Evolutionary conservation across 345 rosid species (phyloP), one percentile per base, ranked within the genome.

Genomic region (Raphanus raphanistrum): DNA sequence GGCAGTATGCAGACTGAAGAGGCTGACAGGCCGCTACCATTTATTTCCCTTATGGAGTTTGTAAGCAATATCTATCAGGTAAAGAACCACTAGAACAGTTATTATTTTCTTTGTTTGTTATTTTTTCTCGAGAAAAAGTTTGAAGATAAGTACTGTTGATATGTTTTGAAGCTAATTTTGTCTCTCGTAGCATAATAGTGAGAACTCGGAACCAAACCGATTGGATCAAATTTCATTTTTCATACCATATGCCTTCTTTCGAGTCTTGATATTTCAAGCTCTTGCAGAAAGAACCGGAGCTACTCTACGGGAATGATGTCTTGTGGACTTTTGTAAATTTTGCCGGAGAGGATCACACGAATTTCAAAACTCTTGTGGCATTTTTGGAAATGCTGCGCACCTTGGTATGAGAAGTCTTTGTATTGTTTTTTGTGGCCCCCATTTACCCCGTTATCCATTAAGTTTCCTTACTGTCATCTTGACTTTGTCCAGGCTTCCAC

Each of bases 261-360:
- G 33, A 61, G 58, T 54, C 36, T 36, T 73, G 36, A 75, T 17
- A 27, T 66, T 61, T 35, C 72, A 43, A 79, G 61, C 68, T 73
- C 64, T 77, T 82, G 52, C 88, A 94, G 98, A 94, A 89, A 66
- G 98, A 94, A 83, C 90, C 95, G 0, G 97, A 92, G 86, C 85
- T 94, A 48, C 83, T 94, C 76, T 85, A 92, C 78, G 93, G 93
- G 82, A 92, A 94, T 85, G 98, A 94, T 81, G 92, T 90, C 79
- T 82, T 94, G 79, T 94, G 98, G 98, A 94, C 97, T 28, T 94
- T 94, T 81, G 97, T 94, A 80, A 89, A 86, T 81, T 94, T 94
- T 87, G 97, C 98, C 60, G 98, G 98, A 74, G 98, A 94, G 79
- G 98, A 94, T 82, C 98, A 94, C 84, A 89, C 97, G 28, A 94